Base-by-base conservation (phyloP, 73 alveolate genomes). In the Tetrahymena malaccensis region DNA sequence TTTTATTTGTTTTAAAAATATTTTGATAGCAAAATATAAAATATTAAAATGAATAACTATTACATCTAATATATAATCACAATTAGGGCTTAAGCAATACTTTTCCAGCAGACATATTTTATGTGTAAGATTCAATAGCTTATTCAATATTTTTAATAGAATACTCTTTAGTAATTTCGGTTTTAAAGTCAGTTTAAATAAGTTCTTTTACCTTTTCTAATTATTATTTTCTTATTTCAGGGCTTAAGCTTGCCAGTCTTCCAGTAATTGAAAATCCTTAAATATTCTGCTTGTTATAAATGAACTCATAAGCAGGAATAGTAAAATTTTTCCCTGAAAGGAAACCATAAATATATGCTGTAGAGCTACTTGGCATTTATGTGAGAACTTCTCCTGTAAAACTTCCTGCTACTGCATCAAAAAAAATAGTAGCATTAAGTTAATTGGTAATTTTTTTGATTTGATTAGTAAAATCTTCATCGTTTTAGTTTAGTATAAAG, bases 271-370 rank as follows among this genome's bases (percentile, higher is more conserved):
- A 43, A 50, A 95, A 95, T 16, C 94, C 94, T 44, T 43, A 19
- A 19, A 95, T 44, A 6, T 2, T 95, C 43, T 85, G 57, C 5
- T 93, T 57, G 33, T 35, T 85, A 33, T 22, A 17, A 10, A 95
- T 50, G 9, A 95, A 10, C 10, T 95, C 97, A n/a, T 38, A 43
- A 10, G 35, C 40, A 22, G 22, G 35, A 33, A 95, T 35, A 57
- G 93, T 96, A 50, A 40, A 40, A 40, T 40, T 40, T 40, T 21
- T 89, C n/a, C 83, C 50, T 31, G 19, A 25, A 7, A 85, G 94
- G n/a, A 95, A 89, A 0, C 99, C 99, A 94, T 97, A 97, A 93
- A 95, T 96, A 43, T 93, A 94, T 70, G 93, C 94, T 8, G 70
- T 93, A 15, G 98, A 94, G 17, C 50, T 43, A n/a, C 33, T 37